These are phyloP conservation scores for Boechera retrofracta DNA, from an alignment of 345 rosid species.

Conservation along the genomic window DNA sequence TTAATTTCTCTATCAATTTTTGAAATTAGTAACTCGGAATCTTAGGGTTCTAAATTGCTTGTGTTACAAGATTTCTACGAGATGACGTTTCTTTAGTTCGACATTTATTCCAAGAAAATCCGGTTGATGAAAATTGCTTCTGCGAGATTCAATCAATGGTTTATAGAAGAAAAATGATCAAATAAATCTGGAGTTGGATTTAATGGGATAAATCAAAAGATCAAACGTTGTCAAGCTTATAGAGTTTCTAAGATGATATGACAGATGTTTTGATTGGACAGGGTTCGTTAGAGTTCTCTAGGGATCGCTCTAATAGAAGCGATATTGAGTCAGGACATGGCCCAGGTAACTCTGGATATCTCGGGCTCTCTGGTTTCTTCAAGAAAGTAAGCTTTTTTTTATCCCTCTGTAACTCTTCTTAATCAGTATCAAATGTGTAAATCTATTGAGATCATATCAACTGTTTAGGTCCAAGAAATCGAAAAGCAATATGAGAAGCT, in stretches of 20 bases:
- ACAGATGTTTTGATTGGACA: slow-evolving; percentile 42
- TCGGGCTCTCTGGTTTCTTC: slow-evolving; percentile 83
- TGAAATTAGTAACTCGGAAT: slow-evolving; percentile 5
- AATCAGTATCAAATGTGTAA: neutral
- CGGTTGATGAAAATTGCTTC: neutral
- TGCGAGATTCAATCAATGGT: neutral
- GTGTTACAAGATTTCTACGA: slow-evolving; percentile 15
- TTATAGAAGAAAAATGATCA: neutral
- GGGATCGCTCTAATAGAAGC: slow-evolving; percentile 66
- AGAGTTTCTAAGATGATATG: neutral
- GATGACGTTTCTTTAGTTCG: neutral
- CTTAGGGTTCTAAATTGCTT: slow-evolving; percentile 25
- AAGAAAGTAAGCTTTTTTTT: slow-evolving; percentile 60
- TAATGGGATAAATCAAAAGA: neutral
- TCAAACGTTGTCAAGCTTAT: neutral
- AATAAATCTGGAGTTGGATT: neutral
- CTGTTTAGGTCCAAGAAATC: slow-evolving; percentile 77
- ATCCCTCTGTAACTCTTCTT: slow-evolving; percentile 18
- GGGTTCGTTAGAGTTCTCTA: slow-evolving; percentile 84
- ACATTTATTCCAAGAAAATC: neutral
- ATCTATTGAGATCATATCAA: slow-evolving; percentile 1
- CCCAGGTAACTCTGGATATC: slow-evolving; percentile 68
- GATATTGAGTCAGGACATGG: slow-evolving; percentile 74
- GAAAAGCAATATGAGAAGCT: slow-evolving; percentile 86
- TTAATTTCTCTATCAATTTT: neutral